Conservation (phyloP, 2,329 filamentous ascomycete species). For the Aspergillus fischeri region DNA sequence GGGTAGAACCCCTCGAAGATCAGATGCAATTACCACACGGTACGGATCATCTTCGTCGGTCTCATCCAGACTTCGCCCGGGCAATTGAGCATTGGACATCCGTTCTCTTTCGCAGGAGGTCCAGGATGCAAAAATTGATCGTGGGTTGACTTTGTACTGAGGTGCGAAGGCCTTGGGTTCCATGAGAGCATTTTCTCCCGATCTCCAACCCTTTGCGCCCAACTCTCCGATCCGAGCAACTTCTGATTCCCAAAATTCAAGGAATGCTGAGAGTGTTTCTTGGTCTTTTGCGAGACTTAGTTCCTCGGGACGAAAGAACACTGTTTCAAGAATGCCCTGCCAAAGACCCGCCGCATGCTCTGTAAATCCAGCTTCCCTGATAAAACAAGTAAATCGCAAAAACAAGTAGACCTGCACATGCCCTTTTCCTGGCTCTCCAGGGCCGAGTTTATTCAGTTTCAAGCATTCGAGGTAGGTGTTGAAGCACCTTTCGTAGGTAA, state of each 20-base stretch:
- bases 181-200: conserved; percentile 19
- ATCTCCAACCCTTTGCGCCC: conserved; percentile 65
- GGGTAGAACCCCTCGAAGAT: conserved; percentile 62
- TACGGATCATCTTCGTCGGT: conserved; percentile 76
- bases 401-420: conserved; percentile 64
- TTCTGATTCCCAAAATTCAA: conserved; percentile 85
- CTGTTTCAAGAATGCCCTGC: conserved; percentile 76
- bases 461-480: conserved; percentile 58
- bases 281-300: conserved; percentile 16
- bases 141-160: conserved; percentile 16
- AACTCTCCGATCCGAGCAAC: conserved; percentile 71
- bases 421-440: conserved; percentile 18
- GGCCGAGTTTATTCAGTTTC: conserved; percentile 28
- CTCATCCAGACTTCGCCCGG: conserved; percentile 72
- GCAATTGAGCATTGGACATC: conserved; percentile 50
- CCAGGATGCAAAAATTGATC: conserved; percentile 44
- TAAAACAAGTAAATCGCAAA: conserved; percentile 67
- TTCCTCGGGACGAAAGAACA: conserved; percentile 54
- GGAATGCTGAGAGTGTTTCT: conserved; percentile 45
- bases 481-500: conserved; percentile 65
- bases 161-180: conserved; percentile 32
- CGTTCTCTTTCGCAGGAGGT: conserved; percentile 51
- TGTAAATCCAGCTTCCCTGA: conserved; percentile 71
- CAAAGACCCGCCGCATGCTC: conserved; percentile 75
- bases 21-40: conserved; percentile 73